Evolutionary conservation across 2,329 filamentous ascomycete genomes (phyloP).

Genomic region (Escovopsis weberi): DNA sequence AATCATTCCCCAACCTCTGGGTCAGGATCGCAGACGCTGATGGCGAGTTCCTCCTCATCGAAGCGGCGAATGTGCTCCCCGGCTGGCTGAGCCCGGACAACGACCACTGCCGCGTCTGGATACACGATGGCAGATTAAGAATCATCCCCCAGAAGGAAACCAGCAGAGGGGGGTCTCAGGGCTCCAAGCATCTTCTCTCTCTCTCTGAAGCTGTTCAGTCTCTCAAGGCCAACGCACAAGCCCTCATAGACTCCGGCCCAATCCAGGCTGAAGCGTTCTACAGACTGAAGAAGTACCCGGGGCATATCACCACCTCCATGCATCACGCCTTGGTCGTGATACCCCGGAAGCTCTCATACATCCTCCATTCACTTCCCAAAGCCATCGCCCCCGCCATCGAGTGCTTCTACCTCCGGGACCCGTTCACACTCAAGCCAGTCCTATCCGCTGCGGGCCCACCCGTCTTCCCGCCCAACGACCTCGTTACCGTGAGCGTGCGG

Average conservation of each 20-base stretch:
- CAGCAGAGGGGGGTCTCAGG: conserved; percentile 5
- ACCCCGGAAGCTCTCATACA: conserved; percentile 66
- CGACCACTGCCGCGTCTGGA: conserved; percentile 79
- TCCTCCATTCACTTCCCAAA: conserved; percentile 61
- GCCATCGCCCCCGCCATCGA: conserved; percentile 76
- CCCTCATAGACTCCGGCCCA: conserved; percentile 54
- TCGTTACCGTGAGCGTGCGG: conserved; percentile 62
- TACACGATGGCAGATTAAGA: conserved; percentile 59
- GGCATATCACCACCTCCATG: conserved; percentile 56
- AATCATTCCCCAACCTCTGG: conserved; percentile 60
- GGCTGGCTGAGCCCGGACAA: conserved; percentile 87
- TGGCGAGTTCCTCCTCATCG: conserved; percentile 88
- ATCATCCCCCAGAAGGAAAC: conserved; percentile 47
- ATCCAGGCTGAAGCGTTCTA: conserved; percentile 88
- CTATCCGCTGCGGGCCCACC: conserved; percentile 39
- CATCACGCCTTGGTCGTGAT: conserved; percentile 62
- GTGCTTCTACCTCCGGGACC: conserved; percentile 82
- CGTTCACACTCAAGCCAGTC: conserved; percentile 57
- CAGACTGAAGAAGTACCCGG: conserved; percentile 69
- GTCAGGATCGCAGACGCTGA: conserved; percentile 73
- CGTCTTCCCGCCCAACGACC: conserved; percentile 59
- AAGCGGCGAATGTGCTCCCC: conserved; percentile 78
- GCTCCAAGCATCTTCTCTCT: conserved; percentile 26
- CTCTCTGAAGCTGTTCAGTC: conserved; percentile 49
- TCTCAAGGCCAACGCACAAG: conserved; percentile 39